These are phyloP conservation scores for Cutaneotrichosporon spelunceum DNA, from an alignment of 1,284 basidiomycete genomes.

Conservation along the genomic window DNA sequence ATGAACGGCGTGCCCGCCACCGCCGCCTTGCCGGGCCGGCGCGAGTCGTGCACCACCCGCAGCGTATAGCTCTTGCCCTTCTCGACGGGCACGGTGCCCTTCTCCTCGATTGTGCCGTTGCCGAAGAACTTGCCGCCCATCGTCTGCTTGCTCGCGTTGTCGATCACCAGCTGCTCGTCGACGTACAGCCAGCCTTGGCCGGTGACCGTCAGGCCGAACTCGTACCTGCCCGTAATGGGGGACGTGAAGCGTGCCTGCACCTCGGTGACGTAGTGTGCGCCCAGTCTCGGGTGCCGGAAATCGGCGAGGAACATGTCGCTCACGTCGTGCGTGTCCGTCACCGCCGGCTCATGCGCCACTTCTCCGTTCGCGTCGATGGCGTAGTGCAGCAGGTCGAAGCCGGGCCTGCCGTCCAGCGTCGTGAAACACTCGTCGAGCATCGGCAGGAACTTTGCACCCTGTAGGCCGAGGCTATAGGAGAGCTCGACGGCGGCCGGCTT, in stretches of 20 bases:
- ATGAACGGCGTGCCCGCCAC: conserved; percentile 68
- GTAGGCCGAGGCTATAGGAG: conserved; percentile 52
- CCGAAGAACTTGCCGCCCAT: conserved; percentile 27
- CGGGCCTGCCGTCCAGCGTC: conserved; percentile 26
- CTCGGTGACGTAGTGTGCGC: conserved; percentile 27
- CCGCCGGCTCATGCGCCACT: conserved; percentile 13
- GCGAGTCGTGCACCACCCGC: conserved; percentile 31
- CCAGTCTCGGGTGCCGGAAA: conserved; percentile 25
- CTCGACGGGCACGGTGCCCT: conserved; percentile 25
- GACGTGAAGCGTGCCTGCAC: conserved; percentile 29
- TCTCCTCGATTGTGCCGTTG: conserved; percentile 28
- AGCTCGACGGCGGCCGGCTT: conserved; percentile 44
- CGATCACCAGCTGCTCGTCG: conserved; percentile 61
- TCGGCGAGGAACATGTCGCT: conserved; percentile 33
- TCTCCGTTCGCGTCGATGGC: conserved; percentile 21
- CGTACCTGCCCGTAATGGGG: conserved; percentile 28
- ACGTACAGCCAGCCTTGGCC: conserved; percentile 56
- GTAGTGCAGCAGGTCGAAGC: conserved; percentile 31
- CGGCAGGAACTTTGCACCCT: conserved; percentile 28
- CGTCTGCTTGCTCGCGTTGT: conserved; percentile 59
- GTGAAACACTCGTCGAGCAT: conserved; percentile 28
- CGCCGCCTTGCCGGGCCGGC: conserved; percentile 56
- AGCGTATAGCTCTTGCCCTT: conserved; percentile 33
- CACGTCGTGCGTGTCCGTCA: conserved; percentile 7
- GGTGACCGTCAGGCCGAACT: conserved; percentile 34